Percentiles rank a stretch among this genome's conserved stretches.
These are phyloP conservation scores for Rosellinia necatrix DNA, from an alignment of 2,329 filamentous ascomycete species.

Conservation along the genomic window DNA sequence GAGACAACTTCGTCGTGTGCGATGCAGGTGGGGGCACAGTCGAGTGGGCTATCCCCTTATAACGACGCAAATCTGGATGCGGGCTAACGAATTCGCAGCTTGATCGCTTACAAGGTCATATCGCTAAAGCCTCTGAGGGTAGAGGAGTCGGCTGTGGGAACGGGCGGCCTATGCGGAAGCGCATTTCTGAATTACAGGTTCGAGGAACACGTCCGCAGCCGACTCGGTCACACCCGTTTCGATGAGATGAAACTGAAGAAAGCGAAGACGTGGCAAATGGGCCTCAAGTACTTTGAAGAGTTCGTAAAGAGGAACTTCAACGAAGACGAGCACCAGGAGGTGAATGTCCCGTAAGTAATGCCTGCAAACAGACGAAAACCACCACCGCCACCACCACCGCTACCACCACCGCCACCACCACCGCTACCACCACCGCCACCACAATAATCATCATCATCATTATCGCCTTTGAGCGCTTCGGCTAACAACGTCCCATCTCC, in stretches of 20 bases:
- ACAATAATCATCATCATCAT: no score
- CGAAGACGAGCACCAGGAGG: conserved; percentile 75
- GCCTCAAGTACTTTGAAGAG: conserved; percentile 79
- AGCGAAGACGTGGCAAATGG: conserved; percentile 80
- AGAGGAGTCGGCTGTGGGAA: conserved; percentile 79
- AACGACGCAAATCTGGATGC: not conserved
- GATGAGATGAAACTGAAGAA: conserved; percentile 79
- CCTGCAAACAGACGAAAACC: not conserved
- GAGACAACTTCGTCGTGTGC: conserved; percentile 68
- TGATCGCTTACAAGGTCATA: conserved; percentile 82
- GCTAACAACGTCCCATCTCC: conserved; percentile 1
- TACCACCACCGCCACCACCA: no score
- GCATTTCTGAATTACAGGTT: conserved; percentile 82
- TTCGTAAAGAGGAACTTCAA: conserved; percentile 86
- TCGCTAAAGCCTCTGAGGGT: conserved; percentile 73
- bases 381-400: no score
- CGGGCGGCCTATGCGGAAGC: conserved; percentile 76
- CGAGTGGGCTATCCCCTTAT: conserved; percentile 56
- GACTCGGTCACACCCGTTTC: conserved; percentile 70
- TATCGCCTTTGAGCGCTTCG: not conserved
- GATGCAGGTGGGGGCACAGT: conserved; percentile 69
- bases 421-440: no score
- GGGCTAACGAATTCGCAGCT: conserved; percentile 41
- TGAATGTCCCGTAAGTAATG: conserved; percentile 69
- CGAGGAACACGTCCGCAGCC: conserved; percentile 72